Base-by-base conservation (phyloP, 305 asterid species). In the Plantago lanceolata region DNA sequence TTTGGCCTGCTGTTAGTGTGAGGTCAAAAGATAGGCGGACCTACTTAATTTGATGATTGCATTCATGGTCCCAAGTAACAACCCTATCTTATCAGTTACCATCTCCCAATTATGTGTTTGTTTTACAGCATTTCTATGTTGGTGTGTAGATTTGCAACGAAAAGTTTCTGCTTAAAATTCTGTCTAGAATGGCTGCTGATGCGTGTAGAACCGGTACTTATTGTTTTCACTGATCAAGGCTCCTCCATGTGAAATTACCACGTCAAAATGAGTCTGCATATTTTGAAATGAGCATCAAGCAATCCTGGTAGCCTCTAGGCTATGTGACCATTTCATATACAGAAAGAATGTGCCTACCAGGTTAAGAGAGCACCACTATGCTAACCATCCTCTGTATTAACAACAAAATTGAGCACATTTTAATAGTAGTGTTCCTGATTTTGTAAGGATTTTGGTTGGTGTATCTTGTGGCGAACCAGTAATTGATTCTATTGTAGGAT, bases 11-110 rank as follows among this genome's bases (percentile, higher is more conserved):
- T 55, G 59, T 55, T 24, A 24, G 59, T 55, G 40, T 55, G 28
- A 55, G 59, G 28, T 55, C 59, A 55, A 12, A 55, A 55, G 59
- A 55, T 28, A 14, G 59, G 19, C 14, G 59, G 59, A 55, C 43
- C 59, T 55, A 37, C 31, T 55, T 55, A 8, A 19, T 17, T 55
- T 5, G 52, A 45, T 24, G 9, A 61, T 44, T 61, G 43, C 55
- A 13, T 61, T 19, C 40, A 9, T 33, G 37, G 59, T 55, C 59
- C 59, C 59, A 26, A 24, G 40, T 33, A 33, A 8, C 40, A 33
- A 33, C 40, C 59, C 43, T 55, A 5, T 57, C 62, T 29, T 57
- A 57, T 57, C 43, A 56, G 33, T 35, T 16, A 29, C 1, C 14
- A n/a, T 40, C 18, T 45, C 6, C 6, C 18, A n/a, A 45, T 57